A percentile compares a stretch with the other conserved stretches of the same genome.
phyloP scores from a whole-genome alignment of 2,329 filamentous ascomycete species.

The Microdochium trichocladiopsis region DNA sequence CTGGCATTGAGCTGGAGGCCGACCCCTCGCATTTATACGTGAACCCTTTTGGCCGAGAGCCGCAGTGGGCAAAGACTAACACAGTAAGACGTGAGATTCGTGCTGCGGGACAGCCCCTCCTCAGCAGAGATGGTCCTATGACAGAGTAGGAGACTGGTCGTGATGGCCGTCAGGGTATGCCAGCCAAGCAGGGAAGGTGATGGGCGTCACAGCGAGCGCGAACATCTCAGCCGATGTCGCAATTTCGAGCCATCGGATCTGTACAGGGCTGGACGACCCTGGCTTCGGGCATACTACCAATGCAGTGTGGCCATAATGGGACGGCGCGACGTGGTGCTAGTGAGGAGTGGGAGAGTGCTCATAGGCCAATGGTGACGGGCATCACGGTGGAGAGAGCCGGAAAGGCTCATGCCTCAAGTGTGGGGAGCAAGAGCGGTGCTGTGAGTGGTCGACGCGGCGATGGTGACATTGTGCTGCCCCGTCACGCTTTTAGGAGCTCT shows the following conservation, averaged over 20 bases:
- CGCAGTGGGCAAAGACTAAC: too few species aligned
- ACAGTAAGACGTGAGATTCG: too few species aligned
- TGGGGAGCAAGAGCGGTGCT: too few species aligned
- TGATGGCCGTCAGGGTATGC: neutral
- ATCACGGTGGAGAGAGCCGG: neutral
- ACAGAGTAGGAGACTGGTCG: neutral
- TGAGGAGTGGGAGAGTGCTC: neutral
- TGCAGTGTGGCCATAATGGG: too few species aligned
- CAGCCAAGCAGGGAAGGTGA: neutral
- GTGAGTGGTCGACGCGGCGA: too few species aligned
- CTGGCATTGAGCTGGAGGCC: too few species aligned
- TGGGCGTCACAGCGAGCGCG: neutral
- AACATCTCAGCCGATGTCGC: neutral
- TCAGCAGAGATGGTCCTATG: neutral
- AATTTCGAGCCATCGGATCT: neutral
- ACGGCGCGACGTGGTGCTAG: neutral
- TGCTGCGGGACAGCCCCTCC: too few species aligned
- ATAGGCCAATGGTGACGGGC: neutral
- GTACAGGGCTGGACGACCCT: neutral
- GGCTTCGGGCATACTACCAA: neutral
- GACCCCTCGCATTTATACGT: too few species aligned
- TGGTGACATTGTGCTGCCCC: too few species aligned
- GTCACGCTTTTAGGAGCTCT: too few species aligned
- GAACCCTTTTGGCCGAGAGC: too few species aligned
- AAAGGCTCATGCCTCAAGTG: too few species aligned